Evolutionary conservation across 2,329 filamentous ascomycete genomes (phyloP).

Genomic region (Scleromitrula shiraiana): DNA sequence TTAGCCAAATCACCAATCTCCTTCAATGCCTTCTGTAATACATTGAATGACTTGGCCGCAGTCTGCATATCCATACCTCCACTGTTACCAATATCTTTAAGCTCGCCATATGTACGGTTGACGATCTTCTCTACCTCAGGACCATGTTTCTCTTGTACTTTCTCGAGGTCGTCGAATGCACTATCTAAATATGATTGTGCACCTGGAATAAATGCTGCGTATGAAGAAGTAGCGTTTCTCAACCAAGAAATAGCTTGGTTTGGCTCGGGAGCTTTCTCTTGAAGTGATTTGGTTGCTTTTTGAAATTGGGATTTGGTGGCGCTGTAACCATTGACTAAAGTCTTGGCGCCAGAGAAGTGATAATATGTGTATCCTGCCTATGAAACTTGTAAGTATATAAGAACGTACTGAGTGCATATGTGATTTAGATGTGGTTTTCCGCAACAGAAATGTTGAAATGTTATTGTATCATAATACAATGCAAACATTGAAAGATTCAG

Average conservation of each 20-base stretch:
- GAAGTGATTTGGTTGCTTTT: conserved; percentile 50
- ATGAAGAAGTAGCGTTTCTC: conserved; percentile 57
- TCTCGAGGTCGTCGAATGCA: conserved; percentile 64
- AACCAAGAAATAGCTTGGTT: conserved; percentile 61
- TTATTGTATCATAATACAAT: too few species aligned
- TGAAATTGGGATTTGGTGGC: conserved; percentile 55
- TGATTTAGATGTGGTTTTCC: too few species aligned
- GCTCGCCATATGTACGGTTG: conserved; percentile 56
- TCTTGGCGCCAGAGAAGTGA: conserved; percentile 38
- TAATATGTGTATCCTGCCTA: conserved; percentile 44
- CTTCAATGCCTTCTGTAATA: conserved; percentile 53
- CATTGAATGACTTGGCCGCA: conserved; percentile 51
- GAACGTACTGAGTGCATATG: background rate
- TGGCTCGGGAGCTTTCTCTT: conserved; percentile 54
- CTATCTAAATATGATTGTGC: conserved; percentile 59
- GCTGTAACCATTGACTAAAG: conserved; percentile 40
- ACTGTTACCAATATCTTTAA: conserved; percentile 51
- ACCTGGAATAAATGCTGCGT: conserved; percentile 65
- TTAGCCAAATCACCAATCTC: conserved; percentile 53
- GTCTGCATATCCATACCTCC: conserved; percentile 53
- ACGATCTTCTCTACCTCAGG: conserved; percentile 64
- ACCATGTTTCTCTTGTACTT: conserved; percentile 56
- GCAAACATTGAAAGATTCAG: too few species aligned
- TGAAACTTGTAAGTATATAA: background rate
- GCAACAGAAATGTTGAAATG: background rate